phyloP scores from a whole-genome alignment of 2,329 filamentous ascomycete species.

The Aspergillus intermedius region DNA sequence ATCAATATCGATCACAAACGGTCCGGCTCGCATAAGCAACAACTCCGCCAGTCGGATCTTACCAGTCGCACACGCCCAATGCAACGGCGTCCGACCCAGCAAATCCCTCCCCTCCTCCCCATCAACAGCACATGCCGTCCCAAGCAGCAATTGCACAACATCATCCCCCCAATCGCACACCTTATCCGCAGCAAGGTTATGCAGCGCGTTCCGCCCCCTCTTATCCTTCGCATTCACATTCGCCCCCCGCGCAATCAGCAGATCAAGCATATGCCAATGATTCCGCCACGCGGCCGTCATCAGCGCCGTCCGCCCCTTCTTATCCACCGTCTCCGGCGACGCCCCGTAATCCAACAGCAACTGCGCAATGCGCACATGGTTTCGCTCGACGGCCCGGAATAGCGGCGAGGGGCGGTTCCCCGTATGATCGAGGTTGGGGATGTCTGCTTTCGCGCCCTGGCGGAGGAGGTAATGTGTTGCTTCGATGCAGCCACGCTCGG shows the following conservation, averaged over 20 bases:
- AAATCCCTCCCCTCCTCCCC: conserved; percentile 36
- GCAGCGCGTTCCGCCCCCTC: conserved; percentile 28
- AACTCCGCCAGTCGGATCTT: conserved; percentile 46
- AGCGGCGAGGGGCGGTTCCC: conserved; percentile 28
- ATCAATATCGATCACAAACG: conserved; percentile 34
- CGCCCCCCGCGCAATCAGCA: conserved; percentile 31
- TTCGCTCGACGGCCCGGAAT: conserved; percentile 33
- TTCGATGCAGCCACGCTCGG: conserved; percentile 30
- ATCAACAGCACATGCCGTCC: conserved; percentile 35
- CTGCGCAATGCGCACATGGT: conserved; percentile 39
- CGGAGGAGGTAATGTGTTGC: conserved; percentile 32
- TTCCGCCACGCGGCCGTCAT: conserved; percentile 42
- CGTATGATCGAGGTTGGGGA: conserved; percentile 5
- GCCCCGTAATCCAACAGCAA: conserved; percentile 36
- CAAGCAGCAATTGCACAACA: conserved; percentile 37
- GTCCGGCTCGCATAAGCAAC: conserved; percentile 35
- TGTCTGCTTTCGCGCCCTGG: conserved; percentile 33
- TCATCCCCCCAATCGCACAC: conserved; percentile 44
- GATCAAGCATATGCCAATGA: conserved; percentile 32
- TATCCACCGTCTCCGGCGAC: conserved; percentile 33
- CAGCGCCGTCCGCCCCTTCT: conserved; percentile 39
- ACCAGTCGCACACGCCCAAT: conserved; percentile 54
- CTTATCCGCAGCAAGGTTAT: conserved; percentile 42
- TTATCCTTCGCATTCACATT: conserved; percentile 30
- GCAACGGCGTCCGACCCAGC: conserved; percentile 47